Evolutionary conservation across 257 asterid genomes (phyloP).

Genomic region (Solanum rostratum): DNA sequence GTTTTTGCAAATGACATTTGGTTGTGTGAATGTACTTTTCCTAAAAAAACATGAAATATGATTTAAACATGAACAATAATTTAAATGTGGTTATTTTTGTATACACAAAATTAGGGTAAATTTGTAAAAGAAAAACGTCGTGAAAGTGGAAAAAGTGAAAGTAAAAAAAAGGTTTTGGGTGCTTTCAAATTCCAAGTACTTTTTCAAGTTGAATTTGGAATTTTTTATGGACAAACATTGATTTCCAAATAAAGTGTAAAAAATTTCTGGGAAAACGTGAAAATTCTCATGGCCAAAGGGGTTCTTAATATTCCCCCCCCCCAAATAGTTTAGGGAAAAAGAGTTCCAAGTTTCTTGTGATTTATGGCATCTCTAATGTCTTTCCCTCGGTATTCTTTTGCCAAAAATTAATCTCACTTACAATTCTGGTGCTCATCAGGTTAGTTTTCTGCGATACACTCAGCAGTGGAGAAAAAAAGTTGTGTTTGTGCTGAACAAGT

Average conservation of each 20-base stretch:
- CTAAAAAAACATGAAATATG: background rate
- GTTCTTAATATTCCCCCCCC: no score
- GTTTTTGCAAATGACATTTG: background rate
- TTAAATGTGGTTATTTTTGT: background rate
- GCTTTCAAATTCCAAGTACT: background rate
- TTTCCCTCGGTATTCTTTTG: conserved; percentile 1
- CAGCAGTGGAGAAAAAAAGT: conserved; percentile 92
- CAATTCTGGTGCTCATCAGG: conserved; percentile 37
- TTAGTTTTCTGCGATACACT: conserved; percentile 80
- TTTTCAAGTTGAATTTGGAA: background rate
- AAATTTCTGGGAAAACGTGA: background rate
- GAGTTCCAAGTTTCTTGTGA: background rate
- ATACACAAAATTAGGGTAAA: background rate
- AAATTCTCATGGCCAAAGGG: no score
- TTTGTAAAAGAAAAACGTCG: background rate
- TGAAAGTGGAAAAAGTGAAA: background rate
- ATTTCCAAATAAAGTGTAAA: background rate
- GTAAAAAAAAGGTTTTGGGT: background rate
- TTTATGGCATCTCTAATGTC: background rate
- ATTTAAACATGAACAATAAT: background rate
- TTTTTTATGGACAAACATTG: background rate
- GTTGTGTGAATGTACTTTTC: background rate
- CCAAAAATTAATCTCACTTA: conserved; percentile 9
- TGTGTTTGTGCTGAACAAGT: conserved; percentile 82
- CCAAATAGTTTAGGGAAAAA: background rate